Base-by-base conservation (phyloP, 1,139 yeast genomes). In the Pichia terricola region DNA sequence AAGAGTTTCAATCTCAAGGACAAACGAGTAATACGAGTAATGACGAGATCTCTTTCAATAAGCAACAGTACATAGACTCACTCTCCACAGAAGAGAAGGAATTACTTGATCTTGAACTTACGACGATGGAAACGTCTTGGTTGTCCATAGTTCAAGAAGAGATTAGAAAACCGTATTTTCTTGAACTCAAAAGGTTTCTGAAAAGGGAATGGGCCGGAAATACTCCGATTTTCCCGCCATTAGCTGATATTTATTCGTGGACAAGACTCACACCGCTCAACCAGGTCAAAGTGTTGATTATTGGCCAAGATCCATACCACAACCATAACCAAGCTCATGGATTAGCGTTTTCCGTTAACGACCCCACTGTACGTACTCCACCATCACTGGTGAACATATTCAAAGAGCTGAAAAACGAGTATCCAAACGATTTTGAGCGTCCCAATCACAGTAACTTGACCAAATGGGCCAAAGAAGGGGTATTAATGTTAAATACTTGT, bases 241-340 rank as follows among this genome's bases (percentile, higher is more conserved):
- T 67, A 27, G 58, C 72, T 22, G 83, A 84, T 49, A 77, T 91
- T n/a, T 91, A 91, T 61, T 84, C 96, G 0, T 91, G 98, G 97
- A 81, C 95, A 2, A 75, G 88, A 39, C 70, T 81, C 33, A 87
- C 97, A 0, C 96, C 96, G 0, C 4, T 25, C 2, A 1, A 9
- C 4, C 5, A 10, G 3, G 83, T 89, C 31, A 81, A 79, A 57
- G 94, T 94, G 33, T 73, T 91, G 3, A 72, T 94, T 22, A 68
- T 94, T 39, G 99, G 99, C 1, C 99, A 91, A 61, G 99, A 91
- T 61, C 99, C 99, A 0, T 91, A 91, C 60, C 98, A 94, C 62
- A 88, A 88, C 59, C 65, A 64, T 54, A 84, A 85, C 57, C 98
- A 91, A 61, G 99, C 99, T 0, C 98, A 91, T 58, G 99, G 99